phyloP scores from a whole-genome alignment of 495 filamentous ascomycete genomes.

The Articulospora tetracladia region DNA sequence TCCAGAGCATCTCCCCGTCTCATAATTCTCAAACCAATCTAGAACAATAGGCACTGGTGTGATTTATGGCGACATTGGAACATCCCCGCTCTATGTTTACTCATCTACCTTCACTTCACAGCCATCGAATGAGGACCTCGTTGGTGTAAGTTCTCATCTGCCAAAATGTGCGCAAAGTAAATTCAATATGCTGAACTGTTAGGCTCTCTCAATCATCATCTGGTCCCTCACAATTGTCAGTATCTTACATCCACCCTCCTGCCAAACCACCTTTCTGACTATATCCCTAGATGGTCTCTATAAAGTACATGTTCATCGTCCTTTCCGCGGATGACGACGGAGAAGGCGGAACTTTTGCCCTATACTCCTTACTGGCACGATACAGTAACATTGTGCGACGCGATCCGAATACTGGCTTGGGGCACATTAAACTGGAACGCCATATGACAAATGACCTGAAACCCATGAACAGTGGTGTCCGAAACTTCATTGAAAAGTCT shows the following conservation, averaged over 20 bases:
- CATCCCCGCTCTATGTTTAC: slow-evolving; percentile 47
- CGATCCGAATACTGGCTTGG: slow-evolving; percentile 21
- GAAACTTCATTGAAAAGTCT: slow-evolving; percentile 55
- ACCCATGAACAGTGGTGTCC: slow-evolving; percentile 44
- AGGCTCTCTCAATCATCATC: slow-evolving; percentile 65
- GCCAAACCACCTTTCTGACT: not conserved
- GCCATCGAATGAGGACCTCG: slow-evolving; percentile 56
- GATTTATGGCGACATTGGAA: slow-evolving; percentile 77
- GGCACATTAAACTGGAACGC: slow-evolving; percentile 52
- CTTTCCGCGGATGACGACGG: slow-evolving; percentile 68
- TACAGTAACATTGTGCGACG: slow-evolving; percentile 41
- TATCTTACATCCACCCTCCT: not conserved
- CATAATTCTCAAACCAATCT: not conserved
- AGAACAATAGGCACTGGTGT: slow-evolving; percentile 44
- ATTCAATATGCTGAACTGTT: not conserved
- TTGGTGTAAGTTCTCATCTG: slow-evolving; percentile 38
- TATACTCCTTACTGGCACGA: slow-evolving; percentile 66
- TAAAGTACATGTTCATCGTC: slow-evolving; percentile 71
- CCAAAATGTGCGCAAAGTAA: not conserved
- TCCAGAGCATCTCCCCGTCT: not conserved
- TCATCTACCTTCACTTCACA: slow-evolving; percentile 61
- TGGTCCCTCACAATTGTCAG: slow-evolving; percentile 55
- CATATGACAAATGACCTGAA: slow-evolving; percentile 51
- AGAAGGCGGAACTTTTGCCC: slow-evolving; percentile 72
- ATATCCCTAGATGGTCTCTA: slow-evolving; percentile 57